phyloP scores from a whole-genome alignment of 164 flowering plant genomes.

The Santalum album region DNA sequence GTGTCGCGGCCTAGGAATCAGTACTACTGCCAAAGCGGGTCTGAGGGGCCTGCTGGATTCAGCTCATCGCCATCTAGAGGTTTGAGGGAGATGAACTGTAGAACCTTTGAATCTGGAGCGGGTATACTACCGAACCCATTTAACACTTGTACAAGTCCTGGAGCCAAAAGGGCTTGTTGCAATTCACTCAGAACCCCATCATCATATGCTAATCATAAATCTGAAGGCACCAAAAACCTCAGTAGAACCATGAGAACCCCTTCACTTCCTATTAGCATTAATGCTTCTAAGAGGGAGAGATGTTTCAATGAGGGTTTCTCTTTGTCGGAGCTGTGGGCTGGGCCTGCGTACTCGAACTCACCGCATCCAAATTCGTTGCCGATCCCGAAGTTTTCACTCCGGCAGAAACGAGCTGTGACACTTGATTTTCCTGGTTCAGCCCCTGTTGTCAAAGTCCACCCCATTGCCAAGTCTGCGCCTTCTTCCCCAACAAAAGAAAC shows the following conservation, averaged over 20 bases:
- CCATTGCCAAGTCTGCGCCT: constrained; percentile 74
- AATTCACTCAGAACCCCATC: constrained; percentile 27
- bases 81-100: constrained; percentile 46
- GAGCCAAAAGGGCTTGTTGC: constrained; percentile 9
- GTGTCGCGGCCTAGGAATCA: constrained; percentile 57
- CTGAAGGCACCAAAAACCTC: constrained; percentile 7
- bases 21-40: constrained; percentile 26
- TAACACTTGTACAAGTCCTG: constrained; percentile 18
- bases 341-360: constrained; percentile 77
- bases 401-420: constrained; percentile 63
- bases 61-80: constrained; percentile 30
- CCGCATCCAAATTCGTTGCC: constrained; percentile 97
- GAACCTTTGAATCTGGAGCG: constrained; percentile 46
- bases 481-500: constrained; percentile 68
- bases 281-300: constrained; percentile 11
- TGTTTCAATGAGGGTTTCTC: constrained; percentile 20
- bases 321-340: constrained; percentile 60
- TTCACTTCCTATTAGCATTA: constrained; percentile 30
- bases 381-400: constrained; percentile 68
- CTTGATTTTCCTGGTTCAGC: constrained; percentile 45
- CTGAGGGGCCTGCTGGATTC: constrained; percentile 16
- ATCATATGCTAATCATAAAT: constrained; percentile 3
- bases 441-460: constrained; percentile 27
- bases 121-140: constrained; percentile 61
- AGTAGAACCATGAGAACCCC: constrained; percentile 16